These are phyloP conservation scores for Angomonas desouzai DNA, from an alignment of 208 protist genomes.

Conservation along the genomic window DNA sequence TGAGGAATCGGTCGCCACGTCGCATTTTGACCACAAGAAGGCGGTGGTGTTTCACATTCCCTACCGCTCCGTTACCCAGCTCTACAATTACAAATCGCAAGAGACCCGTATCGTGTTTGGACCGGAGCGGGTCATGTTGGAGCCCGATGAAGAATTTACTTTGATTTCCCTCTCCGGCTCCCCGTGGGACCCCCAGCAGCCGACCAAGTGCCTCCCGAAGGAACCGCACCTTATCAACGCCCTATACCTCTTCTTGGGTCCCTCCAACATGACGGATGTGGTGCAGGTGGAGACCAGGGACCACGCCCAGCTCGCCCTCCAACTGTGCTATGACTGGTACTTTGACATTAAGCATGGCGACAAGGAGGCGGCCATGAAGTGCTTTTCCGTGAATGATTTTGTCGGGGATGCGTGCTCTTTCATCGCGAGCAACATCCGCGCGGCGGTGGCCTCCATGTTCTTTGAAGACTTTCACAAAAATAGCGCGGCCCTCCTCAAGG, in stretches of 20 bases:
- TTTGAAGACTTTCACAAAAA: constrained; percentile 91
- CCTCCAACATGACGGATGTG: constrained; percentile 94
- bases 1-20: too few relatives aligned
- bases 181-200: constrained; percentile 74
- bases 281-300: constrained; percentile 89
- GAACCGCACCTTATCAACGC: constrained; percentile 57
- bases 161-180: constrained; percentile 87
- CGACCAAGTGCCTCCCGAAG: constrained; percentile 74
- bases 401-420: constrained; percentile 80
- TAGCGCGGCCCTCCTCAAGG: constrained; percentile 49
- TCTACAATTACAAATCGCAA: constrained; percentile 94
- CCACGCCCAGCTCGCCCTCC: constrained; percentile 79
- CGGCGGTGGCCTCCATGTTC: constrained; percentile 58
- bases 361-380: constrained; percentile 38
- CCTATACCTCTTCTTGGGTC: constrained; percentile 88
- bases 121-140: constrained; percentile 69
- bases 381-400: constrained; percentile 86
- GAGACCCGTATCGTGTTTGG: constrained; percentile 81
- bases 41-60: constrained; percentile 93
- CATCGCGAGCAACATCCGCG: constrained; percentile 85
- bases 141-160: constrained; percentile 84
- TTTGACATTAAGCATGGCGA: constrained; percentile 74
- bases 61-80: constrained; percentile 92
- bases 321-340: constrained; percentile 89
- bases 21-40: constrained; percentile 33